Conservation (phyloP, 2,329 filamentous ascomycete genomes). For the Raffaelea arxii region DNA sequence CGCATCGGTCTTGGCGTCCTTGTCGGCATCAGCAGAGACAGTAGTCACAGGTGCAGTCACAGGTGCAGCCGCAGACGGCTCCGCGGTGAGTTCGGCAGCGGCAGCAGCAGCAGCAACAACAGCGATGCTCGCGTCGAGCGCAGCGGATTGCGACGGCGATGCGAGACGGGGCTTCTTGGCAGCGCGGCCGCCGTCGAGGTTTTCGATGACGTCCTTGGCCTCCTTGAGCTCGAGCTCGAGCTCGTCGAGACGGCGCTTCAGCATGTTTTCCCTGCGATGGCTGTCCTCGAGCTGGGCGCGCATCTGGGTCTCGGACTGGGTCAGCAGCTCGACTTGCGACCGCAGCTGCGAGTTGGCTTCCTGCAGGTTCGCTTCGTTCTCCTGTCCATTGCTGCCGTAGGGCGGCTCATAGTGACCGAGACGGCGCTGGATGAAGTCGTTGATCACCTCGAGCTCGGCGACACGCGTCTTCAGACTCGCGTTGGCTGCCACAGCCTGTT, state of each 20-base stretch:
- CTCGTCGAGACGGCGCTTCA: constrained; percentile 76
- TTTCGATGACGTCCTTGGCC: constrained; percentile 19
- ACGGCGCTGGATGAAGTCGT: constrained; percentile 66
- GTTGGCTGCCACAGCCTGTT: constrained; percentile 71
- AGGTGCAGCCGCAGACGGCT: too few relatives aligned
- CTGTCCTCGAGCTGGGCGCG: constrained; percentile 62
- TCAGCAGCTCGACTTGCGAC: constrained; percentile 40
- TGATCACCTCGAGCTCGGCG: constrained; percentile 91
- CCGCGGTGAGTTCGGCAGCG: neutral
- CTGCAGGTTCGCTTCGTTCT: constrained; percentile 14
- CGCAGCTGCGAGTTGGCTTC: constrained; percentile 47
- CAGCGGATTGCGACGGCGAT: neutral
- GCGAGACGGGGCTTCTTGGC: constrained; percentile 21
- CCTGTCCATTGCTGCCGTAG: constrained; percentile 47
- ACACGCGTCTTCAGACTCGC: constrained; percentile 89
- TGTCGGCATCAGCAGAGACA: neutral
- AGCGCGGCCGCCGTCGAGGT: too few relatives aligned
- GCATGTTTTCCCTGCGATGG: constrained; percentile 66
- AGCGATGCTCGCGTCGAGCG: neutral
- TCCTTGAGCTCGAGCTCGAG: constrained; percentile 52
- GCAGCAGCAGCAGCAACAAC: neutral
- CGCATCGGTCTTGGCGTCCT: neutral
- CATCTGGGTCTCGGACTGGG: constrained; percentile 46
- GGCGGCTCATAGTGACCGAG: constrained; percentile 58
- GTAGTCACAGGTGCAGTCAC: too few relatives aligned